Base-by-base conservation (phyloP, 148 eudicot species). In the Vaccinium vitisidaea region DNA sequence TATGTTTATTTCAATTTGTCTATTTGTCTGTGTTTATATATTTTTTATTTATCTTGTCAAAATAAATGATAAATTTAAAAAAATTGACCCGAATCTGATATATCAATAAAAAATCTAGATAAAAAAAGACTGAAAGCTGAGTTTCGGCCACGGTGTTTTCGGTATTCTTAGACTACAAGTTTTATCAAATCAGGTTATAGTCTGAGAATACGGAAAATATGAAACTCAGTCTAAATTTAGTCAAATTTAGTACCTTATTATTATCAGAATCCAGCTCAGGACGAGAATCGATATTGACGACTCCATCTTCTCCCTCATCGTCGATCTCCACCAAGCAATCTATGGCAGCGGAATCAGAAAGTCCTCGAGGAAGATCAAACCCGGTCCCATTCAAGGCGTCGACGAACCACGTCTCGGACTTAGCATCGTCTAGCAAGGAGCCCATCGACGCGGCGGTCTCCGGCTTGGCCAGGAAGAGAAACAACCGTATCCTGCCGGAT, bases 401-500 rank as follows among this genome's bases (percentile, higher is more conserved):
- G 6, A 94, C 94, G 54, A 94, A 94, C 98, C 98, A 94, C 0
- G 90, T 88, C 84, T 93, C 96, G 1, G 95, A 92, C 61, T 94
- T 93, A 1, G 94, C 94, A 69, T 90, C 94, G 69, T 89, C 92
- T 2, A 94, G 88, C 46, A 94, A 80, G 0, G 85, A 86, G 0
- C 98, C 98, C 95, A 93, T 93, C 0, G 95, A 91, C 25, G 88
- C 88, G 12, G 94, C 89, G 0, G 95, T 93, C 67, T 93, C 94
- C 0, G 98, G 98, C 80, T 90, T 94, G 0, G 91, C 79, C 0
- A 89, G 80, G 69, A 95, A 95, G 43, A 95, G 84, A 65, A 95
- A 93, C 77, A 95, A 69, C 2, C 98, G 88, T 0, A 93, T 84
- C 76, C 96, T 88, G 15, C 89, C 80, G 0, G 89, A 86, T 53